Evolutionary conservation across 73 alveolate genomes (phyloP).

Genomic region (Blepharisma stoltei): DNA sequence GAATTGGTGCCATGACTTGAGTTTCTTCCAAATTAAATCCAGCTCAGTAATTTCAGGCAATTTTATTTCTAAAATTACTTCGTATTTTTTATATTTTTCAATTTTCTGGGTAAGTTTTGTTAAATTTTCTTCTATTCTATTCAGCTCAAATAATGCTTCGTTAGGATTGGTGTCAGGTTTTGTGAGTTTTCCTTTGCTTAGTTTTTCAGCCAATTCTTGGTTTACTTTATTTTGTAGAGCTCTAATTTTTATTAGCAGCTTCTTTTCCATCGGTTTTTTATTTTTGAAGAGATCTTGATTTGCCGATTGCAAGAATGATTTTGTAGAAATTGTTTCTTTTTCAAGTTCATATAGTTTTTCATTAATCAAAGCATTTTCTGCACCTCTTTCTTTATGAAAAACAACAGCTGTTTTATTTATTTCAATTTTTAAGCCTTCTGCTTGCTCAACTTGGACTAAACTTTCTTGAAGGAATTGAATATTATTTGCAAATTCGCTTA

Average conservation of each 20-base stretch:
- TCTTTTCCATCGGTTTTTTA: too few species aligned
- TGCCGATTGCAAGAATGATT: too few species aligned
- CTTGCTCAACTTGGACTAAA: neutral
- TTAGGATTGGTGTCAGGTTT: neutral
- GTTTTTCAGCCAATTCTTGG: neutral
- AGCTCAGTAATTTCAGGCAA: neutral
- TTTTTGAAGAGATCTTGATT: too few species aligned
- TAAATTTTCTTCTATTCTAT: conserved; percentile 30
- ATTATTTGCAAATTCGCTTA: neutral
- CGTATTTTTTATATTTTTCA: neutral
- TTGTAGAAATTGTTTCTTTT: too few species aligned
- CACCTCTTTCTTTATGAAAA: too few species aligned
- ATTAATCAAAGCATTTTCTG: too few species aligned
- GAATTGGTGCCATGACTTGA: neutral
- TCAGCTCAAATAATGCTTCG: conserved; percentile 27
- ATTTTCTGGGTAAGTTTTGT: conserved; percentile 35
- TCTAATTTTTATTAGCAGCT: too few species aligned
- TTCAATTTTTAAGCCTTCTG: too few species aligned
- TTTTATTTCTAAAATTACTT: neutral
- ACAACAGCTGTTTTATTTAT: too few species aligned
- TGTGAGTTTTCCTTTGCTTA: neutral
- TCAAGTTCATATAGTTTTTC: too few species aligned
- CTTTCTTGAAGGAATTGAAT: neutral
- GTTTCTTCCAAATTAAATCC: neutral
- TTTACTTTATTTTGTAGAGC: neutral